A percentile compares a stretch with the other conserved stretches of the same genome.
phyloP scores from a whole-genome alignment of 768 basidiomycete genomes.

The Termitomyces heimii region DNA sequence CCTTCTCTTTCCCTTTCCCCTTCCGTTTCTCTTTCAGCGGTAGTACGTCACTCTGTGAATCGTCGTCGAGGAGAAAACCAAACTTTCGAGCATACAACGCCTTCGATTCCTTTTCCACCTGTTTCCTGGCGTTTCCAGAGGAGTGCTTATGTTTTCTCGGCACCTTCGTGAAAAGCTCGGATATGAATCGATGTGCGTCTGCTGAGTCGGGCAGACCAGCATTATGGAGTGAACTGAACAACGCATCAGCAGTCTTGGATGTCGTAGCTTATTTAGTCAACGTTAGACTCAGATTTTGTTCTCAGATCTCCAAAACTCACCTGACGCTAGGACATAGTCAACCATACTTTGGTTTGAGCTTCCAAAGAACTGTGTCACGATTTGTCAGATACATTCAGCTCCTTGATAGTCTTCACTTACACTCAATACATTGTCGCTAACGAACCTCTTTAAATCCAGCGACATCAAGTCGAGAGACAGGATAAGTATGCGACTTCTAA shows the following conservation, averaged over 20 bases:
- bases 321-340: slow-evolving; percentile 84
- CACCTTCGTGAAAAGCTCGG: slow-evolving; percentile 67
- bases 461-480: slow-evolving; percentile 36
- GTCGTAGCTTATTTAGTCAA: slow-evolving; percentile 52
- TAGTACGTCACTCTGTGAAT: slow-evolving; percentile 36
- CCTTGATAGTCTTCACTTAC: slow-evolving; percentile 33
- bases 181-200: slow-evolving; percentile 75
- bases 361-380: slow-evolving; percentile 60
- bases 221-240: slow-evolving; percentile 69
- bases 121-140: slow-evolving; percentile 43
- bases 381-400: not conserved
- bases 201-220: slow-evolving; percentile 80
- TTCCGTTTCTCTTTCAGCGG: slow-evolving; percentile 35
- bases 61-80: slow-evolving; percentile 80
- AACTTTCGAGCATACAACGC: slow-evolving; percentile 68
- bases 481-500: not conserved
- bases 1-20: slow-evolving; percentile 42
- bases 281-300: slow-evolving; percentile 1
- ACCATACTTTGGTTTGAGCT: slow-evolving; percentile 79
- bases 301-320: slow-evolving; percentile 30
- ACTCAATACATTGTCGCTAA: slow-evolving; percentile 72
- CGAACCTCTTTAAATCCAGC: slow-evolving; percentile 60
- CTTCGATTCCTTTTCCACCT: slow-evolving; percentile 73
- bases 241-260: slow-evolving; percentile 72
- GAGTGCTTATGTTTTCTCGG: slow-evolving; percentile 73